Evolutionary conservation across 345 rosid genomes (phyloP).

Genomic region (Arabidopsis thaliana): DNA sequence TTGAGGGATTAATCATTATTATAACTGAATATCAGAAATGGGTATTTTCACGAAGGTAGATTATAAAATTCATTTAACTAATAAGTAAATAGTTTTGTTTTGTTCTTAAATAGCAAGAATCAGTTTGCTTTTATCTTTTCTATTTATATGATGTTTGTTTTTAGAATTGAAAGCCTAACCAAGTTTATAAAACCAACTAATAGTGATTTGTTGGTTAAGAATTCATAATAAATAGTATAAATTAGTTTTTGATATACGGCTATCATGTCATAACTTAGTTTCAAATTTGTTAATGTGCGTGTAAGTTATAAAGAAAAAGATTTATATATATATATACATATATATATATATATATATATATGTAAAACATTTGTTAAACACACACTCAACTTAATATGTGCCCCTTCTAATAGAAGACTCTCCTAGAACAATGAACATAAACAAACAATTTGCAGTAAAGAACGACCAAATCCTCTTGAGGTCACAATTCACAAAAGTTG

Average conservation of each 20-base stretch:
- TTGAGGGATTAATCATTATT: conserved; percentile 24
- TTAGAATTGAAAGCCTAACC: background rate
- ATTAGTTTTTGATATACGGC: background rate
- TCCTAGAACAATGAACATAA: conserved; percentile 34
- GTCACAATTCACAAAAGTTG: conserved; percentile 29
- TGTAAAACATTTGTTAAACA: background rate
- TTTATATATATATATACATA: too few relatives aligned
- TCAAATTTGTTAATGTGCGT: background rate
- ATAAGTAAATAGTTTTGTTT: background rate
- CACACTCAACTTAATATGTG: background rate
- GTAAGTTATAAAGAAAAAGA: too few relatives aligned
- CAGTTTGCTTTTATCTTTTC: background rate
- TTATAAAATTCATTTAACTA: conserved; percentile 9
- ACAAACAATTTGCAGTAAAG: conserved; percentile 46
- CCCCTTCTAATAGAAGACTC: background rate
- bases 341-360: too few relatives aligned
- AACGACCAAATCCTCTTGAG: conserved; percentile 37
- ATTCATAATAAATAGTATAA: background rate
- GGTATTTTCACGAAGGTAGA: background rate
- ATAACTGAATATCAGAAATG: background rate
- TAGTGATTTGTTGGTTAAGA: background rate
- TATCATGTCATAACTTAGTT: background rate
- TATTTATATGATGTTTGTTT: background rate
- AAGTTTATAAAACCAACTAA: background rate
- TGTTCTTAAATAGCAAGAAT: background rate